Percentiles rank a stretch among this genome's conserved stretches.
Evolutionary conservation across 129 eudicot species (phyloP).

Genomic region (Oenanthe sinensis): DNA sequence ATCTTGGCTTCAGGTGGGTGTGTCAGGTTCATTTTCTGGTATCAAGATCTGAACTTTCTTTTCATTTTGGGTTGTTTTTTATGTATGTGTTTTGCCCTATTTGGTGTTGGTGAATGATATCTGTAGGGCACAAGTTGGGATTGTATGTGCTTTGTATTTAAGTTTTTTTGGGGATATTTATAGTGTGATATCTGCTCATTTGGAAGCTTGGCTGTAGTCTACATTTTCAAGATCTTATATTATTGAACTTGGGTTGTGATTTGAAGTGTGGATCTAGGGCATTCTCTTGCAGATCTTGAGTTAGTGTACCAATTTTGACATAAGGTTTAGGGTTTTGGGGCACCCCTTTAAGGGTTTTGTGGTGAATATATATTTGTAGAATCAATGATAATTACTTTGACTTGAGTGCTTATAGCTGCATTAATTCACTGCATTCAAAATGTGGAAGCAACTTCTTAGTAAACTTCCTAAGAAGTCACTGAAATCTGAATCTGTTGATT

Average conservation of each 20-base stretch:
- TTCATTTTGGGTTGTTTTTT: not conserved
- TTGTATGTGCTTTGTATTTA: not conserved
- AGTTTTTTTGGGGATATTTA: not conserved
- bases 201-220: not conserved
- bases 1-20: not conserved
- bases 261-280: constrained; percentile 14
- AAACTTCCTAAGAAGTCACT: constrained; percentile 64
- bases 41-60: constrained; percentile 4
- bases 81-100: not conserved
- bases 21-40: not conserved
- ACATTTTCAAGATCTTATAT: constrained; percentile 18
- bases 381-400: constrained; percentile 13
- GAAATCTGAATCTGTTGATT: constrained; percentile 41
- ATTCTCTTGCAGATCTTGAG: constrained; percentile 24
- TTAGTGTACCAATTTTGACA: not conserved
- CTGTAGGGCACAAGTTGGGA: not conserved
- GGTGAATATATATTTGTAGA: not conserved
- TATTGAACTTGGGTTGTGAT: constrained; percentile 7
- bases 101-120: constrained; percentile 3
- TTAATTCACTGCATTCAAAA: constrained; percentile 19
- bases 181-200: not conserved
- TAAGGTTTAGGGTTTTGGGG: constrained; percentile 15
- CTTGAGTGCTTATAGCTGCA: constrained; percentile 17
- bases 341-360: constrained; percentile 6
- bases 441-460: constrained; percentile 72